phyloP scores from a whole-genome alignment of 768 basidiomycete genomes.

The Boletus rubroflammeus region DNA sequence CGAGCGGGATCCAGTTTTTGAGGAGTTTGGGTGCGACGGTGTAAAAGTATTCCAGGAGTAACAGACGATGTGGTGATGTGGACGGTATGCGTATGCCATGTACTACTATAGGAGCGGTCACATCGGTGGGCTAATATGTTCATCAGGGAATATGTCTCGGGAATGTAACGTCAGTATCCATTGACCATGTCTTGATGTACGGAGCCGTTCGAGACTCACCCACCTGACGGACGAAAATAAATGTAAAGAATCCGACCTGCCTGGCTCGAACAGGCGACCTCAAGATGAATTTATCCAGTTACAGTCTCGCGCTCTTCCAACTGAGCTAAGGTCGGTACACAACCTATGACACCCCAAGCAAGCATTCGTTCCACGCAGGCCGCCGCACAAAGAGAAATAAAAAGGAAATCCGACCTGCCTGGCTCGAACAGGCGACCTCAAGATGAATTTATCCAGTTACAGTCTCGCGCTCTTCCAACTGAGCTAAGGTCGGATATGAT shows the following conservation, averaged over 20 bases:
- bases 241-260: constrained; percentile 37
- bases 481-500: constrained; percentile 30
- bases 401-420: constrained; percentile 34
- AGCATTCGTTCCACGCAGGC: neutral
- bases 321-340: constrained; percentile 35
- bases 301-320: constrained; percentile 51
- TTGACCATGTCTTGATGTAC: neutral
- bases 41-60: neutral
- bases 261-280: constrained; percentile 45
- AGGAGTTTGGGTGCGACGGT: constrained; percentile 18
- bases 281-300: constrained; percentile 34
- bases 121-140: neutral
- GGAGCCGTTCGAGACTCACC: too few species aligned
- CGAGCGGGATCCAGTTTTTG: constrained; percentile 18
- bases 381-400: neutral
- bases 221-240: too few species aligned
- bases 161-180: neutral
- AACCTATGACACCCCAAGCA: neutral
- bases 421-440: constrained; percentile 45
- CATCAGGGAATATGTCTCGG: neutral
- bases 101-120: neutral
- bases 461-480: constrained; percentile 52
- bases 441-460: constrained; percentile 36
- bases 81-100: neutral
- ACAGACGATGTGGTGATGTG: neutral